Base-by-base conservation (phyloP, 108 stramenopile genomes). In the Nitzschia palea region DNA sequence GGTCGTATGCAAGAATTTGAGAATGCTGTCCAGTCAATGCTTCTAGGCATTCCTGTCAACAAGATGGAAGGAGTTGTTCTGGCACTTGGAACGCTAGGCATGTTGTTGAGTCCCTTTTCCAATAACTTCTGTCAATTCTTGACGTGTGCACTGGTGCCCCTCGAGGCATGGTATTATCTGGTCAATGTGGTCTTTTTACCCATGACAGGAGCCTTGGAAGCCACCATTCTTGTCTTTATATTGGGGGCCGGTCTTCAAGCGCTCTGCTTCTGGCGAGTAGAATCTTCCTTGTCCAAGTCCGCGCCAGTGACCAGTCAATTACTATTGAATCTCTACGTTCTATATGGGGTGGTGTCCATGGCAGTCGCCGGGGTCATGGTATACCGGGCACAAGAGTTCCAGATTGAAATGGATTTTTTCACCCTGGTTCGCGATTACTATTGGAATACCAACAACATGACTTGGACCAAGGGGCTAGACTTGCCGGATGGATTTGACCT, bases 21-120 rank as follows among this genome's bases (percentile, higher is more conserved):
- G 22, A 48, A 48, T 48, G 47, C 47, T 4, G 22, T 48, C 22
- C 47, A 48, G 18, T 48, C 47, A 12, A n/a, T 48, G 47, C n/a
- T 48, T 5, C n/a, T 48, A 20, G 47, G 47, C 5, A 18, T 48
- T 8, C 47, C 15, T 20, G 47, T 48, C 18, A 48, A 48, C 22
- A 12, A 20, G 4, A 5, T 48, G 15, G 47, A 48, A 48, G 47
- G 47, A 4, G 47, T 20, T 4, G 18, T 48, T 4, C n/a, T 48
- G 9, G 9, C 15, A 20, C n/a, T 48, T 12, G 47, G 47, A 20
- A 48, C 47, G 4, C 15, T 48, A 5, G 47, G 47, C 8, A 48
- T 48, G 47, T 18, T 48, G 47, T n/a, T 48, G 47, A 48, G 47
- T 18, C 47, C 47, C 47, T 48, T 48, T 48, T 48, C 47, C 47